These are phyloP conservation scores for Diatrype stigma DNA, from an alignment of 2,329 filamentous ascomycete genomes.

Conservation along the genomic window DNA sequence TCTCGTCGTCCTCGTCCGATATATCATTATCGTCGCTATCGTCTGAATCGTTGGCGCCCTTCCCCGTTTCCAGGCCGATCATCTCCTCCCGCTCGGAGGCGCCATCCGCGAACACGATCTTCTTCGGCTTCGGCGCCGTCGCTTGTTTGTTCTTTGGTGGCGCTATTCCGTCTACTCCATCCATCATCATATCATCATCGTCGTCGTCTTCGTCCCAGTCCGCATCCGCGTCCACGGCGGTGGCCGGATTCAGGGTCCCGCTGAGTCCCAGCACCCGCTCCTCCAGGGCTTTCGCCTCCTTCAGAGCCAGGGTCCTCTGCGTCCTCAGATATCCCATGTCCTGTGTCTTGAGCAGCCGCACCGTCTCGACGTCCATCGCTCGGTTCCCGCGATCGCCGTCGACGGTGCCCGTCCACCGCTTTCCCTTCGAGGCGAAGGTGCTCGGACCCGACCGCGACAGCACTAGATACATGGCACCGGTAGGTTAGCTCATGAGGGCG, in stretches of 20 bases:
- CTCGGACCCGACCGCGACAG: conserved; percentile 56
- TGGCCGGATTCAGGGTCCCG: conserved; percentile 21
- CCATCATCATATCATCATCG: no score
- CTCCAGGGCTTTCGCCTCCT: conserved; percentile 54
- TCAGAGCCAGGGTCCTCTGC: conserved; percentile 54
- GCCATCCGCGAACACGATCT: conserved; percentile 48
- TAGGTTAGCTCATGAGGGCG: no score
- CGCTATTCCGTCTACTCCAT: conserved; percentile 25
- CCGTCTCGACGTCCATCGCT: conserved; percentile 51
- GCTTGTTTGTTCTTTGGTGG: conserved; percentile 9
- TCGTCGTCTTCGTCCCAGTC: conserved; percentile 26
- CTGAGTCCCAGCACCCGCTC: conserved; percentile 47
- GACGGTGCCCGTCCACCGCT: conserved; percentile 51
- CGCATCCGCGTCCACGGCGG: conserved; percentile 26
- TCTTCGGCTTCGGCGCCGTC: conserved; percentile 31
- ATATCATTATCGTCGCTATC: conserved; percentile 34
- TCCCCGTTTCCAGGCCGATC: conserved; percentile 15
- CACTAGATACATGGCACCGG: conserved; percentile 31
- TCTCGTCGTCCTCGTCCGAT: no score
- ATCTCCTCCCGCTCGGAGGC: conserved; percentile 31
- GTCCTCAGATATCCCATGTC: conserved; percentile 62
- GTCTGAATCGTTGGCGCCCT: conserved; percentile 12
- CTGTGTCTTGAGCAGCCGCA: conserved; percentile 64
- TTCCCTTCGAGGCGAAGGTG: conserved; percentile 43
- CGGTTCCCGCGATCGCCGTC: conserved; percentile 55